Base-by-base conservation (phyloP, 2,329 filamentous ascomycete genomes). In the Diaporthe citrichinensis region DNA sequence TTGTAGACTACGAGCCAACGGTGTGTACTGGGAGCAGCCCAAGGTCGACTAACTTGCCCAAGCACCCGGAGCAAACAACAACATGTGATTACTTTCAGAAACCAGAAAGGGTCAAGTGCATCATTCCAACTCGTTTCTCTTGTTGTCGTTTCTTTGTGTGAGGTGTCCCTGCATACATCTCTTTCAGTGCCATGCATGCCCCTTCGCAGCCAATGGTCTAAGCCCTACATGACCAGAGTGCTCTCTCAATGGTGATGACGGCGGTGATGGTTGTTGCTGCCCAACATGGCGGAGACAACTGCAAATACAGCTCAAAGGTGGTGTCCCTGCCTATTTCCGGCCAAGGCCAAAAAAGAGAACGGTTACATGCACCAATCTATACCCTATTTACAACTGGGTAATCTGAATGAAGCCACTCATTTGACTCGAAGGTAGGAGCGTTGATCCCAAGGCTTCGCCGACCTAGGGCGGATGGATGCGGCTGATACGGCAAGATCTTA, bases 51-150 rank as follows among this genome's bases (percentile, higher is more conserved):
- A 65, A 65, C 41, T 49, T 28, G 41, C 4, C 41, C 20, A 46
- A 49, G 61, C 61, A 65, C 61, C 61, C 41, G 25, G 12, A 49
- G 10, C 61, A 31, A 46, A 12, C 57, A 59, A 46, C 59, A 62
- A 2, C 41, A 65, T 65, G 61, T 65, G 61, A 65, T 65, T 39
- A 7, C 61, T 34, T 23, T 65, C 41, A 34, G 25, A 34, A 14
- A 4, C 10, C 6, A 65, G 17, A 7, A 31, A 46, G 41, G 3
- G 23, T 9, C 25, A 31, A 31, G 17, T 44, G n/a, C 44, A 67
- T n/a, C 41, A 23, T 41, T 25, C 17, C 28, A 36, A 15, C 31
- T 36, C 9, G 2, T 9, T 7, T 17, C 23, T 36, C 44, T 20
- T 51, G 20, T n/a, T 12, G 2, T 15, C 44, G 15, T 28, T 67